Percentiles rank a stretch among this genome's conserved stretches.
Conservation (phyloP, 2,329 filamentous ascomycete species). For the Thielaviopsis ethacetica region DNA sequence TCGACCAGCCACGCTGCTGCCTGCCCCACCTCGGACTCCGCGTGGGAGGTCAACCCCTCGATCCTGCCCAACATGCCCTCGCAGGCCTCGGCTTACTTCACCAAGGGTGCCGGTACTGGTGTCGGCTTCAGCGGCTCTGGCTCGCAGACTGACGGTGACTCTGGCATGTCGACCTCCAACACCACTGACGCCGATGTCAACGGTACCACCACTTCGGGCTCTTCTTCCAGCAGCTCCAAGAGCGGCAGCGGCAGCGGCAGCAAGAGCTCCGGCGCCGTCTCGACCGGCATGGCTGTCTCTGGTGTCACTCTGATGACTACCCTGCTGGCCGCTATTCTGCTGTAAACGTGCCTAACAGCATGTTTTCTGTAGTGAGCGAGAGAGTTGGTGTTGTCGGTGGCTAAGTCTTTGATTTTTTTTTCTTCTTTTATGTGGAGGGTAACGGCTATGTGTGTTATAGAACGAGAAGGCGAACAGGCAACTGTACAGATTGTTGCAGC, state of each 20-base stretch:
- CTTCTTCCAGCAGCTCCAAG: constrained; percentile 13
- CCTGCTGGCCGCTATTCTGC: constrained; percentile 23
- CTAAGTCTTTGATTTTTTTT: not conserved
- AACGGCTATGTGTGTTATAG: not conserved
- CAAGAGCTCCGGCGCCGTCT: constrained; percentile 18
- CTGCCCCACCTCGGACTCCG: constrained; percentile 32
- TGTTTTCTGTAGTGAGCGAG: not conserved
- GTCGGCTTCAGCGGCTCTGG: constrained; percentile 36
- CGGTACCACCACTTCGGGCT: constrained; percentile 11
- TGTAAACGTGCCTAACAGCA: constrained; percentile 18
- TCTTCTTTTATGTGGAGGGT: constrained; percentile 1
- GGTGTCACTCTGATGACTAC: constrained; percentile 22
- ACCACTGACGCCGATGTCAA: constrained; percentile 18
- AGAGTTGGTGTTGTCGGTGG: not conserved
- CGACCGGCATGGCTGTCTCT: constrained; percentile 19
- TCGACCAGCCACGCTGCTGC: constrained; percentile 28
- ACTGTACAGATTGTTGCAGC: not conserved
- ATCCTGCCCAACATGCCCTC: constrained; percentile 35
- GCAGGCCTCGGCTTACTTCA: constrained; percentile 35
- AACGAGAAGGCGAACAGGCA: not conserved
- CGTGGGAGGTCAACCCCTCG: constrained; percentile 35
- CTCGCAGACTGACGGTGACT: constrained; percentile 34
- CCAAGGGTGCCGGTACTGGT: constrained; percentile 33
- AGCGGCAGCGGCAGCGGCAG: constrained; percentile 7
- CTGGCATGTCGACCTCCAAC: constrained; percentile 30